Base-by-base conservation (phyloP, 2,329 filamentous ascomycete species). In the Ceratocystis albifundus region DNA sequence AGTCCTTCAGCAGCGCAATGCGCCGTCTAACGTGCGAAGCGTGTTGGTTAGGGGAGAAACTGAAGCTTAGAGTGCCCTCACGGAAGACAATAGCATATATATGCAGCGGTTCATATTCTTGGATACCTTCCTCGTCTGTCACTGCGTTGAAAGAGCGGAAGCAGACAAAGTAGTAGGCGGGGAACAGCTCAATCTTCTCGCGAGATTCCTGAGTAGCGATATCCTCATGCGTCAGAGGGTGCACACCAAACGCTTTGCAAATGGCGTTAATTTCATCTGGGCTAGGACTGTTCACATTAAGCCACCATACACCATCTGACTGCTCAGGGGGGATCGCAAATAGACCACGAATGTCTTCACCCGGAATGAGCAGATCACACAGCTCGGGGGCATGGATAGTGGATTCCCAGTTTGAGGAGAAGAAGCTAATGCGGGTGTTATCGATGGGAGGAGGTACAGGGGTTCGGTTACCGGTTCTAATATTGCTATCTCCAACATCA, bases 101-200 rank as follows among this genome's bases (percentile, higher is more conserved):
- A 75, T 97, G 96, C 78, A 96, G 90, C 0, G 94, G 92, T 72
- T 96, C 91, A 72, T 96, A 88, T 73, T 95, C 95, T 67, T 89
- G 84, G 69, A 89, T 86, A 62, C 87, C 87, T 44, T 86, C 83
- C 71, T 89, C 87, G 71, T 95, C 88, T 70, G 90, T 80, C 65
- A 93, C 88, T 8, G 83, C 77, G 71, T 85, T 88, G 79, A 97
- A 99, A 1, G 92, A 96, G 65, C 93, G 86, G 82, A 97, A 99
- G 75, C 90, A 96, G 63, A 96, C 90, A 75, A 99, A 97, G 77
- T 99, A 99, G 78, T 99, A 99, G 53, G 91, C 90, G 28, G 90
- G 89, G 78, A 99, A 99, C 28, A 99, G 82, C 76, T 99, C 94
- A 66, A 99, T 96, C 80, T 99, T 99, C 78, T 99, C 94, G 55